Conservation (phyloP, 306 rosid genomes). For the Vachellia pachyceras region DNA sequence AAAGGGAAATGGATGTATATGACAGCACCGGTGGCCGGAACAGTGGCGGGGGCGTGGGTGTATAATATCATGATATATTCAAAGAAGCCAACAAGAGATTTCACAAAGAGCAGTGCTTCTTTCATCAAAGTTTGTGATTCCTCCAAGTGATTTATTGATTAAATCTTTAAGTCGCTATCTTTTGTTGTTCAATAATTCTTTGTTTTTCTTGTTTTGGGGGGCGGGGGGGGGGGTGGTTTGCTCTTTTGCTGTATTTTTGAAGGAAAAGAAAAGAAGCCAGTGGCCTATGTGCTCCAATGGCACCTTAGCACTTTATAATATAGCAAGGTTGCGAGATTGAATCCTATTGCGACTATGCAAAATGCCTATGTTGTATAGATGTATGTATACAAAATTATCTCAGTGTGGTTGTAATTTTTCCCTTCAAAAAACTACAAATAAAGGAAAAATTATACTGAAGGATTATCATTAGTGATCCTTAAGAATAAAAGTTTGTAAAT, state of each 20-base stretch:
- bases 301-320: too few relatives aligned
- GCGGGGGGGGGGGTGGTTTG: background rate
- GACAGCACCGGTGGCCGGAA: slow-evolving; percentile 59
- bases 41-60: slow-evolving; percentile 64
- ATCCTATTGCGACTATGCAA: too few relatives aligned
- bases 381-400: too few relatives aligned
- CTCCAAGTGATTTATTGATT: slow-evolving; percentile 18
- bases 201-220: background rate
- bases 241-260: background rate
- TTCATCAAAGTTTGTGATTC: slow-evolving; percentile 32
- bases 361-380: too few relatives aligned
- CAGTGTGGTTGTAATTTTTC: too few relatives aligned
- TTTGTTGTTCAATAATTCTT: background rate
- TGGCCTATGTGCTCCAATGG: background rate
- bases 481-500: background rate
- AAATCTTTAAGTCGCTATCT: background rate
- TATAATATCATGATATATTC: slow-evolving; percentile 68
- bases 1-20: slow-evolving; percentile 71
- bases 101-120: slow-evolving; percentile 69
- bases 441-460: too few relatives aligned
- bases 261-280: background rate
- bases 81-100: slow-evolving; percentile 61
- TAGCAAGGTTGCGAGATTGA: too few relatives aligned
- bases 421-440: too few relatives aligned
- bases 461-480: too few relatives aligned